A percentile compares a stretch with the other conserved stretches of the same genome.
These are phyloP conservation scores for Schizosaccharomyces osmophilus DNA, from an alignment of 805 yeast species.

Conservation along the genomic window DNA sequence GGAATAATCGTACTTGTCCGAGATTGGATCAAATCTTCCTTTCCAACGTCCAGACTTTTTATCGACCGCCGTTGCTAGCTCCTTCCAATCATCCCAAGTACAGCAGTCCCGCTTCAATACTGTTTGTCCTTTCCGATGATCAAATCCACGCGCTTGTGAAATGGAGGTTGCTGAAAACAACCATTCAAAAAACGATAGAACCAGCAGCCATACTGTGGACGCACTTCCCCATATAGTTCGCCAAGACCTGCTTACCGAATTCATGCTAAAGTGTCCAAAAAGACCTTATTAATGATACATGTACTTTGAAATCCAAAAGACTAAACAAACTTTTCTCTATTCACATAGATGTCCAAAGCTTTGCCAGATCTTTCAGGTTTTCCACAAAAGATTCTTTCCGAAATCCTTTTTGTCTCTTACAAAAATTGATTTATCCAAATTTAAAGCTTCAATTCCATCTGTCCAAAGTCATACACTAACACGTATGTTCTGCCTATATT, in stretches of 20 bases:
- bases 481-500: no score
- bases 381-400: no score
- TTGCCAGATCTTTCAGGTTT: background rate
- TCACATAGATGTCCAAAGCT: background rate
- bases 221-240: background rate
- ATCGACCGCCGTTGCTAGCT: background rate
- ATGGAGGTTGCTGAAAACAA: background rate
- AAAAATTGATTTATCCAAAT: no score
- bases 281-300: no score
- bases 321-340: background rate
- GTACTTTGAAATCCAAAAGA: no score
- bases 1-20: slow-evolving; percentile 47
- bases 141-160: background rate
- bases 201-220: background rate
- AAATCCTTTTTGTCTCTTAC: no score
- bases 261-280: background rate
- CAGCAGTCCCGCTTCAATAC: background rate
- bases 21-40: slow-evolving; percentile 47
- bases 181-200: background rate
- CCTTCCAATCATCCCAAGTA: background rate
- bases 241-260: background rate
- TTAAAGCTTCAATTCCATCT: no score
- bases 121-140: background rate
- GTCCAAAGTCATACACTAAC: no score
- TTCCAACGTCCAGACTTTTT: slow-evolving; percentile 25